Evolutionary conservation across 1,139 yeast genomes (phyloP).

Genomic region (Scheffersomyces parashehatae): DNA sequence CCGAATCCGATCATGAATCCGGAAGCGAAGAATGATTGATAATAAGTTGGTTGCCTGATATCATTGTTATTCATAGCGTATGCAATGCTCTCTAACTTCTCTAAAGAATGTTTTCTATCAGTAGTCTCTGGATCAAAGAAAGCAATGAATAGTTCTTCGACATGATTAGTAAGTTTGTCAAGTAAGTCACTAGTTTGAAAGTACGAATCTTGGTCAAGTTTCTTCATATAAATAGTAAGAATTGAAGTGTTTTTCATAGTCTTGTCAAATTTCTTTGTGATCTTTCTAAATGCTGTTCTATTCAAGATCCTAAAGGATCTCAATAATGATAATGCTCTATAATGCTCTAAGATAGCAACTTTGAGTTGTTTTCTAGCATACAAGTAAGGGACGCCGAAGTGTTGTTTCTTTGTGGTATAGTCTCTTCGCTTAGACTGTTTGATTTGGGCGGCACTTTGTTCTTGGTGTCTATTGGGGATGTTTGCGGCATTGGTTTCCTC

Average conservation of each 20-base stretch:
- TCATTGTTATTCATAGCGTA: constrained; percentile 39
- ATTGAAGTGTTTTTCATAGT: constrained; percentile 48
- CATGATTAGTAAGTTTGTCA: constrained; percentile 59
- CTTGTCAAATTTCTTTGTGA: constrained; percentile 88
- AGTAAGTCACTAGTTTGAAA: constrained; percentile 66
- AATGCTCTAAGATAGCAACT: constrained; percentile 75
- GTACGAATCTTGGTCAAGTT: constrained; percentile 52
- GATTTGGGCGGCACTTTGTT: constrained; percentile 16
- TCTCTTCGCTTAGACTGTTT: constrained; percentile 29
- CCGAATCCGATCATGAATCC: constrained; percentile 75
- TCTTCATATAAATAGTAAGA: constrained; percentile 58
- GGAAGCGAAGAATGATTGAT: constrained; percentile 50
- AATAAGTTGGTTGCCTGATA: constrained; percentile 30
- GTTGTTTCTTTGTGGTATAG: constrained; percentile 29
- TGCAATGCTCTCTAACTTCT: constrained; percentile 59
- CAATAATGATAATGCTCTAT: constrained; percentile 74
- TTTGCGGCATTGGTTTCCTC: constrained; percentile 3
- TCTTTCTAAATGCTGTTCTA: constrained; percentile 84
- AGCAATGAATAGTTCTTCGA: constrained; percentile 67
- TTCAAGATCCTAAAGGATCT: constrained; percentile 76
- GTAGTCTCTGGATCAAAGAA: constrained; percentile 64
- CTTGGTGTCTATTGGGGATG: not conserved
- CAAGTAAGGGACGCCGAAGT: constrained; percentile 58
- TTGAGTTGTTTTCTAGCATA: constrained; percentile 76
- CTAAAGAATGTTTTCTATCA: constrained; percentile 73